phyloP scores from a whole-genome alignment of 2,329 filamentous ascomycete genomes.

The Cercospora zeina region DNA sequence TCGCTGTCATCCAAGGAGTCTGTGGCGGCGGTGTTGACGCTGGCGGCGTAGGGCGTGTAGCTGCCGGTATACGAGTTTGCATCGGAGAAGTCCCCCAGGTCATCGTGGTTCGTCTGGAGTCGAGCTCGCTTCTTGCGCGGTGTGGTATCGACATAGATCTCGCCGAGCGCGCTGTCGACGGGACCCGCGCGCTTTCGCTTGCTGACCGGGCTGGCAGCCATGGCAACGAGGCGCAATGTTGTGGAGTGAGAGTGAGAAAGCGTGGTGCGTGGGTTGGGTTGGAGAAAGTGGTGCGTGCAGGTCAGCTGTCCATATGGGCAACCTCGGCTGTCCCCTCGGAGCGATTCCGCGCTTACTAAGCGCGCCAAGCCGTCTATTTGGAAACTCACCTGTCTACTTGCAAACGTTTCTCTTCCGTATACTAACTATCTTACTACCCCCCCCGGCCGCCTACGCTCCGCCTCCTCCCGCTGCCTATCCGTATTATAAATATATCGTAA shows the following conservation, averaged over 20 bases:
- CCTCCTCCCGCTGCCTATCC: too few species aligned
- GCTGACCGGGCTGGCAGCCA: slow-evolving; percentile 12
- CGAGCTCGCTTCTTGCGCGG: slow-evolving; percentile 23
- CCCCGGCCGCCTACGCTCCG: too few species aligned
- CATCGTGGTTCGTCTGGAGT: slow-evolving; percentile 9
- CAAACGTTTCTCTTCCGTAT: too few species aligned
- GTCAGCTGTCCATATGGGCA: too few species aligned
- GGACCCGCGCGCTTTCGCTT: slow-evolving; percentile 23
- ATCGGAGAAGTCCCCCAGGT: slow-evolving; percentile 18
- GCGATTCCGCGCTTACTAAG: too few species aligned
- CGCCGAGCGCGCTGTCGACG: slow-evolving; percentile 15
- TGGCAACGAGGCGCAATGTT: background rate
- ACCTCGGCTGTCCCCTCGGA: too few species aligned
- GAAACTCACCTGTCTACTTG: too few species aligned
- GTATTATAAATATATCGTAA: too few species aligned
- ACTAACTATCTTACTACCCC: too few species aligned
- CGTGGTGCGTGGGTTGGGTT: background rate
- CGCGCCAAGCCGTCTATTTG: too few species aligned
- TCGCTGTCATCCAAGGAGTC: slow-evolving; percentile 25
- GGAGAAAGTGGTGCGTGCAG: too few species aligned
- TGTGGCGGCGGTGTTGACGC: slow-evolving; percentile 17
- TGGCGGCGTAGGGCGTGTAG: slow-evolving; percentile 19
- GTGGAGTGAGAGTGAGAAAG: background rate
- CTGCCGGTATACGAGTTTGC: slow-evolving; percentile 18
- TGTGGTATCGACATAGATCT: slow-evolving; percentile 20